These are phyloP conservation scores for Podaxis sp. DNA, from an alignment of 768 basidiomycete genomes.

Conservation along the genomic window DNA sequence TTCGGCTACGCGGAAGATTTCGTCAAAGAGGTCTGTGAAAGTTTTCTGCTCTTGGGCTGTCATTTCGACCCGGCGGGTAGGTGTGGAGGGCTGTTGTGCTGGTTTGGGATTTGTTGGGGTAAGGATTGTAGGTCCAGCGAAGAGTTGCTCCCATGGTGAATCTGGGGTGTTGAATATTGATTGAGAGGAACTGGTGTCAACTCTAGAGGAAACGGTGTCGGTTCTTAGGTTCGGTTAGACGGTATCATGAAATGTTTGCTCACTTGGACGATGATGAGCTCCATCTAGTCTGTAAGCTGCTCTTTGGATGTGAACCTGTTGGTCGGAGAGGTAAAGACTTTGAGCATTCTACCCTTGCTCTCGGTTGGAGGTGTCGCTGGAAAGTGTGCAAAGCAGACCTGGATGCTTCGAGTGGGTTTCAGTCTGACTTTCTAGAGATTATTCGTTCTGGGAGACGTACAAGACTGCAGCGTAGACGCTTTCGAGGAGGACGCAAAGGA, in stretches of 20 bases:
- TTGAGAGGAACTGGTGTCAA: not conserved
- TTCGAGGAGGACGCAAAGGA: not conserved
- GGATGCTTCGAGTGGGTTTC: not conserved
- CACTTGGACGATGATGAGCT: constrained; percentile 7
- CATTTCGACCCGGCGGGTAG: constrained; percentile 16
- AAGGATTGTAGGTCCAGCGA: constrained; percentile 11
- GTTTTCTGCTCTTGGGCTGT: constrained; percentile 15
- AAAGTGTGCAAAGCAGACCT: not conserved
- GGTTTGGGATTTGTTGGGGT: not conserved
- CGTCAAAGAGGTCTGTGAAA: constrained; percentile 26
- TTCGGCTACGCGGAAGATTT: constrained; percentile 10
- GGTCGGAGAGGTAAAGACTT: not conserved
- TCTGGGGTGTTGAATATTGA: constrained; percentile 15
- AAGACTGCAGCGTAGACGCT: not conserved
- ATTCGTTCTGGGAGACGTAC: not conserved
- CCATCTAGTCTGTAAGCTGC: not conserved
- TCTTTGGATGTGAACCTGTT: not conserved
- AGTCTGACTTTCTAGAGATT: not conserved
- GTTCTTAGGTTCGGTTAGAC: not conserved
- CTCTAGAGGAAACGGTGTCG: not conserved
- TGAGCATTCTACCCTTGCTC: not conserved
- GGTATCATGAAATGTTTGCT: not conserved
- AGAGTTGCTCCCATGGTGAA: constrained; percentile 19
- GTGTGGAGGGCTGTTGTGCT: not conserved
- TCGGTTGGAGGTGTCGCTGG: not conserved